Conservation (phyloP, 768 basidiomycete species). For the Suillus tomentosus region DNA sequence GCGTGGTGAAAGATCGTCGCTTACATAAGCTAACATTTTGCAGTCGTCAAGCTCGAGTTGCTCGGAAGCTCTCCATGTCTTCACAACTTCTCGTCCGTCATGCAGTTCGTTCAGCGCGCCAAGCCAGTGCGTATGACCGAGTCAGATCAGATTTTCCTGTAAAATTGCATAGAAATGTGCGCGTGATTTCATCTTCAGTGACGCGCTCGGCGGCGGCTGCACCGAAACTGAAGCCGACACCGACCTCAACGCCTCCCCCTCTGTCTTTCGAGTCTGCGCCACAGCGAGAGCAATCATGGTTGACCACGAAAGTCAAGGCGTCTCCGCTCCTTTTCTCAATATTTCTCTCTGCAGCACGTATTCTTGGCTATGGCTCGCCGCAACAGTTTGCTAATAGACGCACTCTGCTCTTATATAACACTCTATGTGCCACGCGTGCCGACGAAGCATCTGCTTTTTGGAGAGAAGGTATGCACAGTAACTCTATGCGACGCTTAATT, state of each 20-base stretch:
- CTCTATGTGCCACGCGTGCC: constrained; percentile 54
- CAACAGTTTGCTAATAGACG: constrained; percentile 63
- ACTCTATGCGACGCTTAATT: not conserved
- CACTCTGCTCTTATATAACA: constrained; percentile 58
- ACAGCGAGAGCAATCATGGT: constrained; percentile 46
- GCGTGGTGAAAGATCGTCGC: not conserved
- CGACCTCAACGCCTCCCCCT: not conserved
- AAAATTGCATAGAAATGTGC: not conserved
- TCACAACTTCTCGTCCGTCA: not conserved
- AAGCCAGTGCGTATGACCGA: not conserved
- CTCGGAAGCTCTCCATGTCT: not conserved
- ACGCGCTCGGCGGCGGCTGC: not conserved
- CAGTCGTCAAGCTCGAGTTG: not conserved
- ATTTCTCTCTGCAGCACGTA: constrained; percentile 49
- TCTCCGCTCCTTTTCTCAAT: constrained; percentile 48
- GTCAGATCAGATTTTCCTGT: not conserved
- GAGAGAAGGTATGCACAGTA: constrained; percentile 55
- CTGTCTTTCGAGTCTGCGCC: not conserved
- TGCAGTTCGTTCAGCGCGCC: not conserved
- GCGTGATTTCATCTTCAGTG: constrained; percentile 1
- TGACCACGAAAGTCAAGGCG: constrained; percentile 52
- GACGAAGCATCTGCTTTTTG: constrained; percentile 66
- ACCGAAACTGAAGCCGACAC: not conserved
- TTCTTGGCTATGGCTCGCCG: constrained; percentile 61
- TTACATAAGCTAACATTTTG: constrained; percentile 5